phyloP scores from a whole-genome alignment of 2,329 filamentous ascomycete genomes.

The Aspergillus japonicus region DNA sequence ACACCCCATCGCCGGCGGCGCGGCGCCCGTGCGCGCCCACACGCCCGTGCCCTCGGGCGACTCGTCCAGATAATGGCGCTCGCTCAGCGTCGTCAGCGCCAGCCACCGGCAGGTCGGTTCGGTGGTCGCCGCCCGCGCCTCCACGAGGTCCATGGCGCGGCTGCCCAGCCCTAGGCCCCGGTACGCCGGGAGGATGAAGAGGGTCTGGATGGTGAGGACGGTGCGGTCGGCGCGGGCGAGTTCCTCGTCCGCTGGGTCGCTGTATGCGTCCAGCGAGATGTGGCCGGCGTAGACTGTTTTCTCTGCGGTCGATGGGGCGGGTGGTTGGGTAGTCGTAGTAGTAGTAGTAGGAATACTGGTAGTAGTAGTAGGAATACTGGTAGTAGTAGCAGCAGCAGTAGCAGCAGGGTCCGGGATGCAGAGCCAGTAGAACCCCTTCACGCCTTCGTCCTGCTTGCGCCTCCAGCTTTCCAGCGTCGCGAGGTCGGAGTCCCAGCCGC shows the following conservation, averaged over 20 bases:
- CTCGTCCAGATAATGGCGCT: slow-evolving; percentile 21
- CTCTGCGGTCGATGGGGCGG: too few species aligned
- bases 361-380: too few species aligned
- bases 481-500: slow-evolving; percentile 19
- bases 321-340: too few species aligned
- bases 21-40: slow-evolving; percentile 2
- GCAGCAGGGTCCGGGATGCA: background rate
- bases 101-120: slow-evolving; percentile 16
- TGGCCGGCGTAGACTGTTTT: slow-evolving; percentile 22
- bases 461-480: slow-evolving; percentile 11
- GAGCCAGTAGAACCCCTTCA: slow-evolving; percentile 24
- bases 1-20: slow-evolving; percentile 14
- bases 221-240: slow-evolving; percentile 19
- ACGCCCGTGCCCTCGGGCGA: slow-evolving; percentile 14
- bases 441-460: slow-evolving; percentile 9
- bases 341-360: too few species aligned
- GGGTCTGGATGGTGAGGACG: slow-evolving; percentile 21
- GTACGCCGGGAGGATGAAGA: slow-evolving; percentile 28
- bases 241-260: slow-evolving; percentile 9
- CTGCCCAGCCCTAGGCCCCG: slow-evolving; percentile 19
- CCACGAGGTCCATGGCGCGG: slow-evolving; percentile 20
- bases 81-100: slow-evolving; percentile 22
- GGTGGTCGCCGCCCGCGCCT: slow-evolving; percentile 17
- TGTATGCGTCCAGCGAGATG: slow-evolving; percentile 29
- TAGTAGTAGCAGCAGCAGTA: background rate